These are phyloP conservation scores for Corchorus olitorius DNA, from an alignment of 345 rosid genomes.

Conservation along the genomic window DNA sequence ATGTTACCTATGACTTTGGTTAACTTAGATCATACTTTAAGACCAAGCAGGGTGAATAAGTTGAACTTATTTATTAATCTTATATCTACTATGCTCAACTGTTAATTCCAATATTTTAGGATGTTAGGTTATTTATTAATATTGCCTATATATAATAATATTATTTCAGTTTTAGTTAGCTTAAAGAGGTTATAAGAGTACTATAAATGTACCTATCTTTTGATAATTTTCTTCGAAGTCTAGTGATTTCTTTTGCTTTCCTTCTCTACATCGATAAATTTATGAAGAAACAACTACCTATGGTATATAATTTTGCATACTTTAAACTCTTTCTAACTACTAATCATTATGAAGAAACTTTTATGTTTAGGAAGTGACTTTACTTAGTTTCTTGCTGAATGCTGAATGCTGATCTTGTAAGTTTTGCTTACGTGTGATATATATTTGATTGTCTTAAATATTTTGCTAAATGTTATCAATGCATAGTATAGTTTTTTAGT, in stretches of 20 bases:
- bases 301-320: background rate
- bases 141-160: background rate
- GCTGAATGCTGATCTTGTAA: background rate
- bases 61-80: background rate
- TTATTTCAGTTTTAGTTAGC: background rate
- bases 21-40: background rate
- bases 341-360: background rate
- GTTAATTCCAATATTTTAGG: background rate
- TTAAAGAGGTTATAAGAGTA: background rate
- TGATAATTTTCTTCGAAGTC: background rate
- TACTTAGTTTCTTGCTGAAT: background rate
- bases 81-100: background rate
- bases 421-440: slow-evolving; percentile 3
- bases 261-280: background rate
- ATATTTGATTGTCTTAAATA: background rate
- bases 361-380: background rate
- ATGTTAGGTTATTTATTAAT: background rate
- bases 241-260: slow-evolving; percentile 7
- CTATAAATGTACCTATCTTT: background rate
- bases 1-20: background rate
- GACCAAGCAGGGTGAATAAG: background rate
- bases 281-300: background rate
- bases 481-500: slow-evolving; percentile 6
- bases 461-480: background rate
- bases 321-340: background rate